Evolutionary conservation across 495 filamentous ascomycete species (phyloP).

Genomic region (Choiromyces venosus): DNA sequence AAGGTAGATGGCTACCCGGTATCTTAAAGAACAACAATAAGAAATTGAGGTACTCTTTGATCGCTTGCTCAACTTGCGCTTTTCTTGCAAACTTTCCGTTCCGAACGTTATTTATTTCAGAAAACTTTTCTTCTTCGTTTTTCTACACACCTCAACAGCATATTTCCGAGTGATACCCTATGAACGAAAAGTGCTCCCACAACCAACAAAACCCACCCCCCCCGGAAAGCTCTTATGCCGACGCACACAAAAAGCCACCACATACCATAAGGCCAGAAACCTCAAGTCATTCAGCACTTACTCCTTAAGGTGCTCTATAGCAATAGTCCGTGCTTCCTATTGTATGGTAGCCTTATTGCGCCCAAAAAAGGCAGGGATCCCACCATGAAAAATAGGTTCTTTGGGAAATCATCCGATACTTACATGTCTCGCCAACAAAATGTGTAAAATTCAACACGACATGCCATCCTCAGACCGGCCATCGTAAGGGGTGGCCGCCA

Average conservation of each 20-base stretch:
- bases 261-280: neutral
- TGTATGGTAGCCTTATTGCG: no score
- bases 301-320: neutral
- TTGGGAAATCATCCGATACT: neutral
- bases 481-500: neutral
- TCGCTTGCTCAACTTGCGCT: no score
- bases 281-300: neutral
- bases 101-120: no score
- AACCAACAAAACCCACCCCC: neutral
- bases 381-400: neutral
- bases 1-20: no score
- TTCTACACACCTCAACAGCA: no score
- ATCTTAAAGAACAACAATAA: no score
- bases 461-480: neutral
- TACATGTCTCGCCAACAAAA: neutral
- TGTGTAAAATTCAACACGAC: neutral
- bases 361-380: neutral
- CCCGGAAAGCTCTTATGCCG: neutral
- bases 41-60: no score
- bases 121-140: no score
- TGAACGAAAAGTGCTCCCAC: neutral
- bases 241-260: neutral
- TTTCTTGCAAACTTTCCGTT: no score
- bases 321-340: neutral
- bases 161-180: neutral